A percentile compares a stretch with the other conserved stretches of the same genome.
Conservation (phyloP, 805 yeast genomes). For the Saccharomycopsis sp. region DNA sequence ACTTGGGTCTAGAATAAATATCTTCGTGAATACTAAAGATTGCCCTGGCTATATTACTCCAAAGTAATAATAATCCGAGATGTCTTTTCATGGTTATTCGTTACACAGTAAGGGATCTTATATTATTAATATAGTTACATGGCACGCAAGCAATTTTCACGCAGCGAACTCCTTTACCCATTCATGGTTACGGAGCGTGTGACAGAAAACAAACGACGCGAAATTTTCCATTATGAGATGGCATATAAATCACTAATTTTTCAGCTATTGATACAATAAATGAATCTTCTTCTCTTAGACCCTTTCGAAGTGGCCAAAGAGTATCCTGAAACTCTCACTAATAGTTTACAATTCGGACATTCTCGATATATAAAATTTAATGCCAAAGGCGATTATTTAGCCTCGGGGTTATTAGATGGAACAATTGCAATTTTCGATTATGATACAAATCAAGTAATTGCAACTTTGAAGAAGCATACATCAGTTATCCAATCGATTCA, state of each 20-base stretch:
- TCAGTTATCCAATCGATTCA: slow-evolving; percentile 63
- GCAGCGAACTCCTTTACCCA: too few species aligned
- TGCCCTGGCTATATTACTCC: too few species aligned
- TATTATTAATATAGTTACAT: too few species aligned
- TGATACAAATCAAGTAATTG: slow-evolving; percentile 55
- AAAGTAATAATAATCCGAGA: neutral
- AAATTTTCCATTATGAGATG: too few species aligned
- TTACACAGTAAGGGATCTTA: too few species aligned
- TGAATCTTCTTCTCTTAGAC: slow-evolving; percentile 80
- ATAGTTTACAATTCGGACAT: slow-evolving; percentile 59
- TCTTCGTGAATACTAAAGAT: slow-evolving; percentile 13
- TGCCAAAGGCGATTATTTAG: slow-evolving; percentile 75
- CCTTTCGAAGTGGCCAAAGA: slow-evolving; percentile 90
- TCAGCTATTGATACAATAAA: slow-evolving; percentile 24
- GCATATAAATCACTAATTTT: neutral
- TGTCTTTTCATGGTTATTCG: too few species aligned
- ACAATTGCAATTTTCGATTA: slow-evolving; percentile 65
- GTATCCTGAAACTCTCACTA: slow-evolving; percentile 77
- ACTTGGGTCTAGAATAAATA: slow-evolving; percentile 13
- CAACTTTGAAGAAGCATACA: slow-evolving; percentile 56
- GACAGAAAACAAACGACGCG: too few species aligned
- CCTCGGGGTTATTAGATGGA: slow-evolving; percentile 74
- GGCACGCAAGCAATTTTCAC: too few species aligned
- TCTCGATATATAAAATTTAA: slow-evolving; percentile 65
- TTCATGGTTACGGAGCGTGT: too few species aligned